A percentile compares a stretch with the other conserved stretches of the same genome.
Conservation (phyloP, 768 basidiomycete species). For the Agaricus sinodeliciosus region DNA sequence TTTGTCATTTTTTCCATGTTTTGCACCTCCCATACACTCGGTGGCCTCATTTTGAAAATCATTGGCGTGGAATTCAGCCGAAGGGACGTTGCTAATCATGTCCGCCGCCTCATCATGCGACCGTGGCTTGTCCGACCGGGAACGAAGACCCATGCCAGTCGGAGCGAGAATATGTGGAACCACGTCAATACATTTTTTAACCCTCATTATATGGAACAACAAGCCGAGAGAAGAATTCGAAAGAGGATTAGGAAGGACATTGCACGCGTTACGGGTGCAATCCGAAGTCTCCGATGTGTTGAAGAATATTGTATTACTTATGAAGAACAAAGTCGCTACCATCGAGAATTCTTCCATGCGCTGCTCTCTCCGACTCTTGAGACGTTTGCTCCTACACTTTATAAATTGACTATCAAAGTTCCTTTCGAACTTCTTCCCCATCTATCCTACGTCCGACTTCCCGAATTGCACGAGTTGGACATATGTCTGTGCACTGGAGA, state of each 20-base stretch:
- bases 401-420: conserved; percentile 29
- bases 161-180: conserved; percentile 22
- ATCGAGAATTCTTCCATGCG: conserved; percentile 29
- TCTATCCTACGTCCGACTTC: conserved; percentile 27
- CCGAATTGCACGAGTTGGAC: conserved; percentile 27
- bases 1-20: too few relatives aligned
- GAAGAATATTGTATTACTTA: conserved; percentile 34
- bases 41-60: too few relatives aligned
- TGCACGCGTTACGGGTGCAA: conserved; percentile 23
- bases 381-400: conserved; percentile 24
- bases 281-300: conserved; percentile 25
- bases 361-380: conserved; percentile 31
- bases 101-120: conserved; percentile 17
- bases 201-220: conserved; percentile 23
- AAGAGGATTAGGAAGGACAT: conserved; percentile 33
- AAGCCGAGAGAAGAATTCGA: conserved; percentile 24
- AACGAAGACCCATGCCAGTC: conserved; percentile 23
- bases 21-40: too few relatives aligned
- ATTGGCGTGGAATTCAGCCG: not conserved
- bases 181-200: conserved; percentile 21
- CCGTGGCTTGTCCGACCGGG: conserved; percentile 35
- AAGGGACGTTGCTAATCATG: not conserved
- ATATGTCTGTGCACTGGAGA: conserved; percentile 28
- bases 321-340: conserved; percentile 26
- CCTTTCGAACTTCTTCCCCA: conserved; percentile 29